Conservation (phyloP, 129 eudicot genomes). For the Apium graveolens region DNA sequence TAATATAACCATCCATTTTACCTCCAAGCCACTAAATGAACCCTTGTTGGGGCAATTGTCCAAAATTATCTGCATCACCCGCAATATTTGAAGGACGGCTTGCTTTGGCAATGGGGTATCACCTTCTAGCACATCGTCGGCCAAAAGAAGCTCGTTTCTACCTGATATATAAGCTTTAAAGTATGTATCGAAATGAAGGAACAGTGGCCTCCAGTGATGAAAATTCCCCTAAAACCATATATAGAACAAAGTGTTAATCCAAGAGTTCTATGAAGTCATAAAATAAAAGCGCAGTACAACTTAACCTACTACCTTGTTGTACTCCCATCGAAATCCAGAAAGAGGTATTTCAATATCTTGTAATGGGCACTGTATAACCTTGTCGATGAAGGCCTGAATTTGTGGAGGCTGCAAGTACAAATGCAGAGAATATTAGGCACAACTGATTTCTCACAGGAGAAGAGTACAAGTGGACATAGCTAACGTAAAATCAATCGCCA, state of each 20-base stretch:
- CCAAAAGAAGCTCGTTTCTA: conserved; percentile 76
- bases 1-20: conserved; percentile 22
- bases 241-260: conserved; percentile 10
- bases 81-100: conserved; percentile 72
- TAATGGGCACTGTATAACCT: conserved; percentile 87
- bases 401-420: conserved; percentile 62
- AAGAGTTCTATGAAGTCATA: not conserved
- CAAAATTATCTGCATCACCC: conserved; percentile 88
- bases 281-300: conserved; percentile 5
- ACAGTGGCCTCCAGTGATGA: conserved; percentile 97
- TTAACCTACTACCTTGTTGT: conserved; percentile 53
- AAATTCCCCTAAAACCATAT: conserved; percentile 73
- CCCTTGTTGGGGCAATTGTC: conserved; percentile 90
- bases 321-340: conserved; percentile 93
- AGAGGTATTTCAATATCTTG: conserved; percentile 94
- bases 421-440: not conserved
- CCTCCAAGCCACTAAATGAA: conserved; percentile 88
- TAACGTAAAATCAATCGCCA: not conserved
- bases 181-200: conserved; percentile 88
- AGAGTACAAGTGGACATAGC: not conserved
- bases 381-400: conserved; percentile 77
- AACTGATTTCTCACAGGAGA: not conserved
- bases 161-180: conserved; percentile 70
- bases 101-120: conserved; percentile 67
- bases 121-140: conserved; percentile 53